Percentiles rank a stretch among this genome's conserved stretches.
These are phyloP conservation scores for Sporothrix phasma DNA, from an alignment of 2,329 filamentous ascomycete species.

Conservation along the genomic window DNA sequence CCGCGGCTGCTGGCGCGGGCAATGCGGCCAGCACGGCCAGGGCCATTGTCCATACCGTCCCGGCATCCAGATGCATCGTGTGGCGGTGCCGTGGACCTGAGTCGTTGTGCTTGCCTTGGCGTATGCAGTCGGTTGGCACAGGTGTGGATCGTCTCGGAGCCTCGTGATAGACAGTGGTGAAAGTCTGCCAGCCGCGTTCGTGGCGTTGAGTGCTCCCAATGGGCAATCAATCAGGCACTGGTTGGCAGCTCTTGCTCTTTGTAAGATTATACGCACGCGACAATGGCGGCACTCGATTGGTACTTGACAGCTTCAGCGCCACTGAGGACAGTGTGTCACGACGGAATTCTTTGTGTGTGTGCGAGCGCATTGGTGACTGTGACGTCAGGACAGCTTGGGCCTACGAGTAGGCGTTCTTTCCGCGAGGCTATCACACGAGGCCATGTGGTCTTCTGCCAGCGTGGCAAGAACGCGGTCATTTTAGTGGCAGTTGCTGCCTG, in stretches of 20 bases:
- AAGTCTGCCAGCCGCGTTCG: background rate
- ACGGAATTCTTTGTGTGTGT: background rate
- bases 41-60: background rate
- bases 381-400: background rate
- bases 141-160: background rate
- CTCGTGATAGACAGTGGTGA: background rate
- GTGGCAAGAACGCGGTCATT: background rate
- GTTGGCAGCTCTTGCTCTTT: background rate
- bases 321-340: slow-evolving; percentile 7
- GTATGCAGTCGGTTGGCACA: background rate
- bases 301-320: background rate
- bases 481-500: background rate
- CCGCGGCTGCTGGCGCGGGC: background rate
- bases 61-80: slow-evolving; percentile 1
- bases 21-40: slow-evolving; percentile 5
- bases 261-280: background rate
- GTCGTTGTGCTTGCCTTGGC: background rate
- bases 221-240: background rate
- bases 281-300: background rate
- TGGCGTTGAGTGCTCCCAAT: too few species aligned
- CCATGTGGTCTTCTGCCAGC: background rate
- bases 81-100: too few species aligned
- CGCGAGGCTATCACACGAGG: background rate
- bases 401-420: background rate
- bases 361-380: background rate